Conservation (phyloP, 176 grass and related monocot genomes). For the barley (Hordeum vulgare) region DNA sequence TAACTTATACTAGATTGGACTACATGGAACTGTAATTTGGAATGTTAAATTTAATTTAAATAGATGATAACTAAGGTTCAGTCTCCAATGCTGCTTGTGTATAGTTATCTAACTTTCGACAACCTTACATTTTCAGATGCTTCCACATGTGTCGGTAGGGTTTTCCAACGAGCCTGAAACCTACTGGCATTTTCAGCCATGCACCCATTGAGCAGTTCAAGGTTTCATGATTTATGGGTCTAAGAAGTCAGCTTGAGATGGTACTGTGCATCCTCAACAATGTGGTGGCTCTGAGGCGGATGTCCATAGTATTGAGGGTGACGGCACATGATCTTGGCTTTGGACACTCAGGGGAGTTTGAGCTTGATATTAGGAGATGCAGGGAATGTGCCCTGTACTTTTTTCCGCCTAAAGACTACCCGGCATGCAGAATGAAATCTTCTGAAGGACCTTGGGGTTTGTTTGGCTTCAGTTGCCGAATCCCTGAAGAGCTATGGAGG, state of each 20-base stretch:
- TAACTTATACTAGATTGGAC: not conserved
- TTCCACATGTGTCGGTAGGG: not conserved
- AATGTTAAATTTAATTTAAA: not conserved
- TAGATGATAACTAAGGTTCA: not conserved
- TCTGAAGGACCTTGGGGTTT: not conserved
- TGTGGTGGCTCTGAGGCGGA: not conserved
- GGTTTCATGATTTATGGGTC: not conserved
- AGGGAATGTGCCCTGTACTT: not conserved
- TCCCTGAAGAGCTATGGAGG: too few species aligned
- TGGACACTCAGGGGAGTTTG: not conserved
- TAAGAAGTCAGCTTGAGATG: conserved; percentile 1
- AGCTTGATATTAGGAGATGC: not conserved
- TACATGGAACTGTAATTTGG: not conserved
- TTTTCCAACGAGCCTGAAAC: not conserved
- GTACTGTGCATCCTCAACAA: not conserved
- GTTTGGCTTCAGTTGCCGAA: not conserved
- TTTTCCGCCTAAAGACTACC: not conserved
- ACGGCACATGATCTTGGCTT: not conserved
- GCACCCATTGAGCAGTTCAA: not conserved
- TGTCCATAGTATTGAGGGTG: not conserved
- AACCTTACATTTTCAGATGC: not conserved
- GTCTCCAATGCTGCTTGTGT: not conserved
- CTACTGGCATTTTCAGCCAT: not conserved
- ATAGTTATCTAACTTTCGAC: not conserved
- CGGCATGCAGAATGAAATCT: not conserved